These are phyloP conservation scores for Hypoxylon intermedium DNA, from an alignment of 495 filamentous ascomycete species.

Conservation along the genomic window DNA sequence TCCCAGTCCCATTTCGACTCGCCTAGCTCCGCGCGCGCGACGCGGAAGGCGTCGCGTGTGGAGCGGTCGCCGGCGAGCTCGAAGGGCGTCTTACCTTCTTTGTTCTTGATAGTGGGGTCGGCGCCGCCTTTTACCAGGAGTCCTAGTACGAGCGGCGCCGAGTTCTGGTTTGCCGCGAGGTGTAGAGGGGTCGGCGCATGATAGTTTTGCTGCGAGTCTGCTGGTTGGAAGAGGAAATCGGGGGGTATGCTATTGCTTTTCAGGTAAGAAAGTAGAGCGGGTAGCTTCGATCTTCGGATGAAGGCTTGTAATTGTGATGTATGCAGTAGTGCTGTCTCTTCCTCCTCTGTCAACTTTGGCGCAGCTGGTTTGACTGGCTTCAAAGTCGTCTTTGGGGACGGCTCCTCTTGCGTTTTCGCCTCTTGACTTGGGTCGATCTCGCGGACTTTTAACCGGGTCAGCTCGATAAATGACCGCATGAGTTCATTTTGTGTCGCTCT, in stretches of 20 bases:
- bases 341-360: slow-evolving; percentile 76
- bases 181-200: slow-evolving; percentile 89
- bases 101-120: slow-evolving; percentile 74
- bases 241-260: slow-evolving; percentile 70
- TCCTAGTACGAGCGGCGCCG: slow-evolving; percentile 72
- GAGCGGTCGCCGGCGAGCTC: slow-evolving; percentile 85
- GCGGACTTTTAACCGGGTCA: slow-evolving; percentile 86
- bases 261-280: slow-evolving; percentile 85
- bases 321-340: slow-evolving; percentile 79
- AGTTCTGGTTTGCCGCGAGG: slow-evolving; percentile 79
- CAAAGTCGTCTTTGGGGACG: slow-evolving; percentile 51
- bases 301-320: slow-evolving; percentile 86
- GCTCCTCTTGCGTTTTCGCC: slow-evolving; percentile 52
- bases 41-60: slow-evolving; percentile 89
- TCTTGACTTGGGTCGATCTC: slow-evolving; percentile 67
- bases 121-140: slow-evolving; percentile 77
- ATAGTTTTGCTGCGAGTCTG: slow-evolving; percentile 70
- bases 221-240: slow-evolving; percentile 76
- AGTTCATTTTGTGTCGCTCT: slow-evolving; percentile 92
- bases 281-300: slow-evolving; percentile 87
- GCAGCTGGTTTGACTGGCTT: slow-evolving; percentile 52
- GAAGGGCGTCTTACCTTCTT: slow-evolving; percentile 78
- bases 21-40: slow-evolving; percentile 82
- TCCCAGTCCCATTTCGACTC: slow-evolving; percentile 83
- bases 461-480: slow-evolving; percentile 89